phyloP scores from a whole-genome alignment of 108 stramenopile species.

The Cyclotella sp. region DNA sequence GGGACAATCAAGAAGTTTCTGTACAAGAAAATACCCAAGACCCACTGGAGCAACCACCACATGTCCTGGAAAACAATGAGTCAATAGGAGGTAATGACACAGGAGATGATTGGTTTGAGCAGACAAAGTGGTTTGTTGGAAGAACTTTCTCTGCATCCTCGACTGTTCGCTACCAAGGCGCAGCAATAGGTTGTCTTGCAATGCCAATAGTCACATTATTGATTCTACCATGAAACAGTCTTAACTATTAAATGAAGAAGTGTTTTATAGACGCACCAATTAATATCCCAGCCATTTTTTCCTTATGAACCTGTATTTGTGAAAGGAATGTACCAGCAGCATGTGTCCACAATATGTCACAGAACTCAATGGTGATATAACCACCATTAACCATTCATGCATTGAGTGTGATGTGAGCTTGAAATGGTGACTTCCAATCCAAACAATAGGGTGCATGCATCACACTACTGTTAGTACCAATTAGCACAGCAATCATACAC shows the following conservation, averaged over 20 bases:
- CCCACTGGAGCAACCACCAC: neutral
- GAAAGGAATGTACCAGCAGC: too few species aligned
- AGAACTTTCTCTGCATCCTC: constrained; percentile 7
- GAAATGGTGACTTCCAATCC: too few species aligned
- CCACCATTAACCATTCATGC: too few species aligned
- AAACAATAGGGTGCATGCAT: too few species aligned
- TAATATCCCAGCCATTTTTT: too few species aligned
- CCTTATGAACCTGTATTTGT: too few species aligned
- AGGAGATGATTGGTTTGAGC: constrained; percentile 21
- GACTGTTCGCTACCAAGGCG: neutral
- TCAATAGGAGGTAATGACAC: neutral
- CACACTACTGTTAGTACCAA: too few species aligned
- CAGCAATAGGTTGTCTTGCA: neutral
- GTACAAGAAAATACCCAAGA: neutral
- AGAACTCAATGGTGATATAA: too few species aligned
- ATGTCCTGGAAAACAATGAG: neutral
- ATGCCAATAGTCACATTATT: neutral
- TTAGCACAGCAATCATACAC: too few species aligned
- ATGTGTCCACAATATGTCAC: too few species aligned
- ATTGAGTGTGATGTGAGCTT: too few species aligned
- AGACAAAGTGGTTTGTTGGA: constrained; percentile 1
- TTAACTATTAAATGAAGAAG: neutral
- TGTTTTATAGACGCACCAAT: too few species aligned
- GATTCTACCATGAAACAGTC: neutral
- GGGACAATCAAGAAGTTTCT: neutral